A percentile compares a stretch with the other conserved stretches of the same genome.
Conservation (phyloP, 2,329 filamentous ascomycete genomes). For the Colletotrichum lindemuthianum region DNA sequence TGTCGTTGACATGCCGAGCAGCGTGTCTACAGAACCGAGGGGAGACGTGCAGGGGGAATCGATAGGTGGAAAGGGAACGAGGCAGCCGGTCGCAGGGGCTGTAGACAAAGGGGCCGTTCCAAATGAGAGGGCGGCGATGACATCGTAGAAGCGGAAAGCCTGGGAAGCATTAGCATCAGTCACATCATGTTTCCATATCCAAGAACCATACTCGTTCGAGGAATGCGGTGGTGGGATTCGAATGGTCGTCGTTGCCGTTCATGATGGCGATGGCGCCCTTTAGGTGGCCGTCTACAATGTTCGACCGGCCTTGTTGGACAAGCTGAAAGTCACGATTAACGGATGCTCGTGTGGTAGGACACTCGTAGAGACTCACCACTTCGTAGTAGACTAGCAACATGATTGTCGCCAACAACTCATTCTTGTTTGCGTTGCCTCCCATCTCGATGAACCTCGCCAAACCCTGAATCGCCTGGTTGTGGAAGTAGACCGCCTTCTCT, state of each 20-base stretch:
- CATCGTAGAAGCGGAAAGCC: conserved; percentile 74
- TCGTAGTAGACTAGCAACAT: conserved; percentile 72
- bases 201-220: conserved; percentile 62
- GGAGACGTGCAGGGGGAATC: conserved; percentile 58
- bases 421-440: conserved; percentile 59
- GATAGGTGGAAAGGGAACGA: conserved; percentile 58
- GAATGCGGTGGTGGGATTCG: conserved; percentile 65
- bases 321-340: conserved; percentile 53
- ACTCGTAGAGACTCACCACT: conserved; percentile 57
- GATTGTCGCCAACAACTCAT: conserved; percentile 69
- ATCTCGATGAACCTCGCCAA: conserved; percentile 66
- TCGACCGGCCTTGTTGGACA: conserved; percentile 68
- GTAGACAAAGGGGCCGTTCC: conserved; percentile 66
- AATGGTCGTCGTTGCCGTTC: conserved; percentile 55
- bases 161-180: conserved; percentile 40
- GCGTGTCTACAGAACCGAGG: conserved; percentile 64
- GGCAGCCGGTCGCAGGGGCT: conserved; percentile 57
- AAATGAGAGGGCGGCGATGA: conserved; percentile 70
- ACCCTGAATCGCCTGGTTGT: conserved; percentile 68
- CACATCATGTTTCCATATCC: no score
- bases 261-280: conserved; percentile 72
- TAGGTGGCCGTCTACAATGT: conserved; percentile 69
- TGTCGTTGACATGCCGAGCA: conserved; percentile 70
- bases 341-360: no score
- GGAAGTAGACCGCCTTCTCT: conserved; percentile 68